Conservation (phyloP, 441 rosid genomes). For the Hura crepitans region DNA sequence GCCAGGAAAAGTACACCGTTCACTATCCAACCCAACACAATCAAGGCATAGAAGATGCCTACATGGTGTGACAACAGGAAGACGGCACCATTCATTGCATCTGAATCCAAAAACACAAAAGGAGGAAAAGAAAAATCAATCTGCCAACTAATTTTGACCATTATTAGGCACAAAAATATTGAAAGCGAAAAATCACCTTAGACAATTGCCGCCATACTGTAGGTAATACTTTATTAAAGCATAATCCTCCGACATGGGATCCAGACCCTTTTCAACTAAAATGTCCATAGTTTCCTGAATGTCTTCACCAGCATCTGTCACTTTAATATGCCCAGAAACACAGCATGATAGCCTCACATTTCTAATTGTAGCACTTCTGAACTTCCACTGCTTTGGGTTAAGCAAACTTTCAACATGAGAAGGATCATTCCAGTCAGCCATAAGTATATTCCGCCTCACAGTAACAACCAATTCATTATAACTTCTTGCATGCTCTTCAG, state of each 20-base stretch:
- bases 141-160: neutral
- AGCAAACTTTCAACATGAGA: constrained; percentile 95
- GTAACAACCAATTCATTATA: constrained; percentile 92
- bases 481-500: constrained; percentile 77
- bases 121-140: constrained; percentile 1
- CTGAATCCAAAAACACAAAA: constrained; percentile 32
- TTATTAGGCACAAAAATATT: neutral
- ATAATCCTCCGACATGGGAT: constrained; percentile 60
- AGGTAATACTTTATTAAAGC: constrained; percentile 61
- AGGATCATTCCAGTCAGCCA: constrained; percentile 99
- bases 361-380: constrained; percentile 58
- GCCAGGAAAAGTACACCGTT: constrained; percentile 66
- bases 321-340: constrained; percentile 92
- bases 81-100: constrained; percentile 95
- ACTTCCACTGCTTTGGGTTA: constrained; percentile 92
- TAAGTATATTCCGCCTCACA: constrained; percentile 79
- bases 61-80: constrained; percentile 88
- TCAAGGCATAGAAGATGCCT: constrained; percentile 83
- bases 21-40: constrained; percentile 74
- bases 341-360: constrained; percentile 92
- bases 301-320: constrained; percentile 78
- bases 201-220: constrained; percentile 76
- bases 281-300: constrained; percentile 90
- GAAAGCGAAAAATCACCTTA: constrained; percentile 47
- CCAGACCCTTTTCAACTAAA: constrained; percentile 56